Evolutionary conservation across 2,329 filamentous ascomycete species (phyloP).

Genomic region (Gaeumannomyces sp.): DNA sequence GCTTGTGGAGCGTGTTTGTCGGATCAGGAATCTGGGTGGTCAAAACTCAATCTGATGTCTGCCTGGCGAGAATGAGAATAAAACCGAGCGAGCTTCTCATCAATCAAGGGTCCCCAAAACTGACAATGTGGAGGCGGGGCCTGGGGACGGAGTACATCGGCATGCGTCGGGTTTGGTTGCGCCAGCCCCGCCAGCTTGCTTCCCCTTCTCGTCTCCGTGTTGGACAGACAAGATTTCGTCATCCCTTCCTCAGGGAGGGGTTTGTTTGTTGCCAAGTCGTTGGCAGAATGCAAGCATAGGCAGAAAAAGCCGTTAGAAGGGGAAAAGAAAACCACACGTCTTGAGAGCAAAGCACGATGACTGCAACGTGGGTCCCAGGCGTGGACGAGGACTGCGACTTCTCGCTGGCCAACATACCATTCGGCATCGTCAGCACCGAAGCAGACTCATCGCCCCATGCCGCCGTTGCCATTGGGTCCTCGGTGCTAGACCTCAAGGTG

Average conservation of each 20-base stretch:
- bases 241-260: no score
- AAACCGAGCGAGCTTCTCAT: no score
- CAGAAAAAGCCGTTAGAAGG: no score
- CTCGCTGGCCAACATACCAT: conserved; percentile 69
- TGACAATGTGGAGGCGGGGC: no score
- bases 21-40: no score
- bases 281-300: no score
- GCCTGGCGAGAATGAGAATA: no score
- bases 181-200: not conserved
- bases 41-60: not conserved
- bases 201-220: not conserved
- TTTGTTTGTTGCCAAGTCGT: no score
- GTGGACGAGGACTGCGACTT: conserved; percentile 52
- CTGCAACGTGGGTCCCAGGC: conserved; percentile 21
- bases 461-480: conserved; percentile 63
- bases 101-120: no score
- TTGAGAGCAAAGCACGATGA: conserved; percentile 9
- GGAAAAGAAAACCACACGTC: not conserved
- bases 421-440: conserved; percentile 63
- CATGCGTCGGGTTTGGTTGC: not conserved
- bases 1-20: no score
- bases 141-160: not conserved
- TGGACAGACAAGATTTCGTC: no score
- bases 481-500: conserved; percentile 58
- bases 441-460: conserved; percentile 34